Evolutionary conservation across 768 basidiomycete species (phyloP), one percentile per base, ranked within the genome.

Genomic region (Suillus plorans): DNA sequence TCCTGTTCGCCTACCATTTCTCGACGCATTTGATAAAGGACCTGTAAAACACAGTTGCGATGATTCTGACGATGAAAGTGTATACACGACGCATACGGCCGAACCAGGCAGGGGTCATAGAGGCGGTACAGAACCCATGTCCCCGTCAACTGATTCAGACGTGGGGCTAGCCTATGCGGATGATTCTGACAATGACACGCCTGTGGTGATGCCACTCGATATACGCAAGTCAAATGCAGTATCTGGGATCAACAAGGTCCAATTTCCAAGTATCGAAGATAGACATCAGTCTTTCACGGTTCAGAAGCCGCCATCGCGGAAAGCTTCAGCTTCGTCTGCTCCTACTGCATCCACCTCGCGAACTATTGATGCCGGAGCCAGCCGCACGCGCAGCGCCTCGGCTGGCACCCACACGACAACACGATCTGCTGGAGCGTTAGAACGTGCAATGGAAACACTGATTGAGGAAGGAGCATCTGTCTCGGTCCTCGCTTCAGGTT

Each of bases 391-490:
- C 39, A 76, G 71, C 56, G 66, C 69, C 42, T 76, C 77, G 5
- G 62, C 72, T 58, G 58, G 69, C 28, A 78, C 74, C 1, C 75
- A 79, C 49, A 66, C 68, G 41, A 71, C 69, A 28, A 60, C 69
- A 60, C 74, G 25, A 49, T 76, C 77, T 62, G 70, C 70, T 4
- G 81, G 81, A 50, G 81, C 79, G 25, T 74, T 84, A 59, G 82
- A 83, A 67, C 78, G 77, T 56, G 82, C 82, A 39, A 78, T 89
- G 81, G 85, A 84, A 67, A 80, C 79, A 9, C 73, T 87, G 60
- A 73, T 86, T 66, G 82, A 84, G 67, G 81, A 84, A 65, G 72
- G 77, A 60, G 72, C 71, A 44, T 78, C 76, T 1, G 68, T 78
- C 58, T 76, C 75, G 5, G 66, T 78, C 44, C 77, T 76, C 16